A percentile compares a stretch with the other conserved stretches of the same genome.
These are phyloP conservation scores for Platismatia glauca DNA, from an alignment of 495 filamentous ascomycete species.

Conservation along the genomic window DNA sequence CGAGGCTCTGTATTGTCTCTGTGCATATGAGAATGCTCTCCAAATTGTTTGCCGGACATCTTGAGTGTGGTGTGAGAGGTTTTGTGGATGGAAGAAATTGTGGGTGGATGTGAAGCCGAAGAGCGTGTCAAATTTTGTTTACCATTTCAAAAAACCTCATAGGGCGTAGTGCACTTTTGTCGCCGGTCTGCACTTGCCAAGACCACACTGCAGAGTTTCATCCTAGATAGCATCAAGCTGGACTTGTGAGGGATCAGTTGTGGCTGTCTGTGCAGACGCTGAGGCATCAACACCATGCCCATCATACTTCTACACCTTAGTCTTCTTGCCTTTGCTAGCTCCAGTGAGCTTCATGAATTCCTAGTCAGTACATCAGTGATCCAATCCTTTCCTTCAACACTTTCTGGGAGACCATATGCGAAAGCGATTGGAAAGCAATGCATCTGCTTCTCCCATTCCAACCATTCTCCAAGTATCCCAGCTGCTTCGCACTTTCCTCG, in stretches of 20 bases:
- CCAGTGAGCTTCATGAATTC: background rate
- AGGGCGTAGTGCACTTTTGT: background rate
- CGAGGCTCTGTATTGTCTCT: background rate
- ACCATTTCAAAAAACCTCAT: background rate
- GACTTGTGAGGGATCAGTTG: too few relatives aligned
- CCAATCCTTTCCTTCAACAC: too few relatives aligned
- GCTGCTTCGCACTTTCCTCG: slow-evolving; percentile 28
- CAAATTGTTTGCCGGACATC: background rate
- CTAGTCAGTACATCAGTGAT: background rate
- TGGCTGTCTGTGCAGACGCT: background rate
- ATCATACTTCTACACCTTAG: background rate
- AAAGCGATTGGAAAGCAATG: slow-evolving; percentile 35
- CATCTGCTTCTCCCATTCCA: slow-evolving; percentile 41
- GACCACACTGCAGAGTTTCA: background rate
- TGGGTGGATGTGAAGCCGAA: background rate
- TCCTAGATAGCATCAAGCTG: too few relatives aligned
- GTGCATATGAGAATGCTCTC: background rate
- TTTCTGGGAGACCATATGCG: background rate
- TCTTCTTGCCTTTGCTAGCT: background rate
- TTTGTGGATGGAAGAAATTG: background rate
- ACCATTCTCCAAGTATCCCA: slow-evolving; percentile 33
- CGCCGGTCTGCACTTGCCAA: background rate
- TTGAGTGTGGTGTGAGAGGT: background rate
- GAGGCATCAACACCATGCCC: background rate
- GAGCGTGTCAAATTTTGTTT: background rate